These are phyloP conservation scores for Kuraishia ogatae DNA, from an alignment of 805 yeast species.

Conservation along the genomic window DNA sequence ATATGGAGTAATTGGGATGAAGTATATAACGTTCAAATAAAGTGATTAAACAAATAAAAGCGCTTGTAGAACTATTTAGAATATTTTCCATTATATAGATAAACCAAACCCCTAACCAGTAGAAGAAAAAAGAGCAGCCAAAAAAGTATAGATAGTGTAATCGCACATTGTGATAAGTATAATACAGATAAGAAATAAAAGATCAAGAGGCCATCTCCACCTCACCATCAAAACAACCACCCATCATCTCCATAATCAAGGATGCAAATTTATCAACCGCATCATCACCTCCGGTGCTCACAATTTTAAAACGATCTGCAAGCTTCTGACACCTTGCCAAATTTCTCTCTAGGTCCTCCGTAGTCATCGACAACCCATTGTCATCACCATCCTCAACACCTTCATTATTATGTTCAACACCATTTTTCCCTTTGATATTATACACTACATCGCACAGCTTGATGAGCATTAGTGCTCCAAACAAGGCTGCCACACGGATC, in stretches of 20 bases:
- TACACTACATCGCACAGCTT: constrained; percentile 14
- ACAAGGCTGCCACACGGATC: constrained; percentile 45
- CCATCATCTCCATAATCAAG: constrained; percentile 6
- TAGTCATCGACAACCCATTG: background rate
- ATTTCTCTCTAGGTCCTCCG: constrained; percentile 7
- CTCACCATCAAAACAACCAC: constrained; percentile 3
- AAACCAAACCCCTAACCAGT: too few species aligned
- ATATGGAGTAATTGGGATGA: background rate
- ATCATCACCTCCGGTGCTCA: constrained; percentile 10
- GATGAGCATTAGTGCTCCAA: constrained; percentile 28
- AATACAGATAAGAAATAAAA: too few species aligned
- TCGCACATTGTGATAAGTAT: too few species aligned
- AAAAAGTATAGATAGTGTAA: too few species aligned
- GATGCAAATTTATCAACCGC: constrained; percentile 7
- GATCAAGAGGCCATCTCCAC: too few species aligned
- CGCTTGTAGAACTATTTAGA: too few species aligned
- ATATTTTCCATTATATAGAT: background rate
- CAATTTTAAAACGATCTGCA: constrained; percentile 7
- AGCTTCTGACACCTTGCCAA: constrained; percentile 6
- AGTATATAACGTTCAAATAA: background rate
- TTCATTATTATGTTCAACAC: constrained; percentile 3
- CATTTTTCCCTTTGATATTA: constrained; percentile 5
- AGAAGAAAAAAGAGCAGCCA: too few species aligned
- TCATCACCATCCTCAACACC: background rate
- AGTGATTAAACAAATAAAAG: too few species aligned